phyloP scores from a whole-genome alignment of 2,329 filamentous ascomycete genomes.

The Spiromastix sp. region DNA sequence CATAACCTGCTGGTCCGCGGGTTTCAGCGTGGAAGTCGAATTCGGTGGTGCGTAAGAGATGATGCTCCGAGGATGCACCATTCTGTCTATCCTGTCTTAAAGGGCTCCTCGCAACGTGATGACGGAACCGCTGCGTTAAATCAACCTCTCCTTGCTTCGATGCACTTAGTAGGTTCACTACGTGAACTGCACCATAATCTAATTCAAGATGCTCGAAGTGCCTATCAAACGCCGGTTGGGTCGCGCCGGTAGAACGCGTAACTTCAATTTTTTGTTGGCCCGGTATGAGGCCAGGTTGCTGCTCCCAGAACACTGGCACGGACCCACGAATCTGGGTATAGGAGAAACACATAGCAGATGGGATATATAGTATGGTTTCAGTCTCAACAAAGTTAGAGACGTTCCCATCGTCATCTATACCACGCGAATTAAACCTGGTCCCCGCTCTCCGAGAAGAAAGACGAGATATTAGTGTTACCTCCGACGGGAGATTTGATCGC shows the following conservation, averaged over 20 bases:
- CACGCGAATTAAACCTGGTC: slow-evolving; percentile 91
- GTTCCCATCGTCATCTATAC: slow-evolving; percentile 94
- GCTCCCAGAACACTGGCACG: slow-evolving; percentile 96
- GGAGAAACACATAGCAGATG: slow-evolving; percentile 69
- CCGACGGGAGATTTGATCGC: slow-evolving; percentile 65
- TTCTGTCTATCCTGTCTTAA: slow-evolving; percentile 50
- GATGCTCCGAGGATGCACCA: slow-evolving; percentile 51
- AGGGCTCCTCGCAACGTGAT: slow-evolving; percentile 64
- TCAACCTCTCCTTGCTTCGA: slow-evolving; percentile 79
- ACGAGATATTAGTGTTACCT: slow-evolving; percentile 80
- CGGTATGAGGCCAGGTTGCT: slow-evolving; percentile 74
- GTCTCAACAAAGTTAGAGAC: slow-evolving; percentile 99
- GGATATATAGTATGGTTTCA: slow-evolving; percentile 84
- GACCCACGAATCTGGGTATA: slow-evolving; percentile 90
- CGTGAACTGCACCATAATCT: slow-evolving; percentile 80
- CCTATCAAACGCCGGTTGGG: slow-evolving; percentile 88
- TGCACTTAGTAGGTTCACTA: slow-evolving; percentile 88
- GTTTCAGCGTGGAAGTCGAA: slow-evolving; percentile 98
- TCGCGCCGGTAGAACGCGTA: slow-evolving; percentile 78
- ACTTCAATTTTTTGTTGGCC: slow-evolving; percentile 91
- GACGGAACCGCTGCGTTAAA: slow-evolving; percentile 66
- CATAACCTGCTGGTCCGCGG: slow-evolving; percentile 73
- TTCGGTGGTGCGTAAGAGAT: slow-evolving; percentile 69
- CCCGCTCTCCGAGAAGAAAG: slow-evolving; percentile 85
- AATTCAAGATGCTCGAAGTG: slow-evolving; percentile 83